Evolutionary conservation across 1,139 yeast genomes (phyloP).

Genomic region (Blastobotrys capitulatus): DNA sequence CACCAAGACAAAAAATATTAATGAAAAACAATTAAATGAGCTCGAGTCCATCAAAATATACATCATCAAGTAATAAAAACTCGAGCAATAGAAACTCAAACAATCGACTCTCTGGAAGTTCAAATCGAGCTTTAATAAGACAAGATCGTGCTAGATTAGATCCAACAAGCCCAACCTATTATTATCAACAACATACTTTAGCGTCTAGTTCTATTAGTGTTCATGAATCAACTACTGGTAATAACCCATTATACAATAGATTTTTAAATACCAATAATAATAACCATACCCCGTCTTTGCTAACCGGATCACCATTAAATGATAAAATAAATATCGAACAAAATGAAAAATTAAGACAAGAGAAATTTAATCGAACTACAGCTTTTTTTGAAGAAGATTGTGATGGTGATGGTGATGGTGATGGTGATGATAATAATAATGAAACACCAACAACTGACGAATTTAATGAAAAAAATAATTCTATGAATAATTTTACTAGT

Average conservation of each 20-base stretch:
- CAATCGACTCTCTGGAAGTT: neutral
- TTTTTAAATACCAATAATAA: neutral
- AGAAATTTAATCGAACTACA: neutral
- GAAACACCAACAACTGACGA: neutral
- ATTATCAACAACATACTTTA: constrained; percentile 59
- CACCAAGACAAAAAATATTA: too few relatives aligned
- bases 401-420: neutral
- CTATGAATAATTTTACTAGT: neutral
- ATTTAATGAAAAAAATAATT: neutral
- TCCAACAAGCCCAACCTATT: constrained; percentile 58
- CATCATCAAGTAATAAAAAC: neutral
- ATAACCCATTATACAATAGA: constrained; percentile 42
- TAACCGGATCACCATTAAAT: neutral
- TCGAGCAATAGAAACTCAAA: neutral
- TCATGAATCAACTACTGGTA: constrained; percentile 61
- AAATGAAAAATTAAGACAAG: neutral
- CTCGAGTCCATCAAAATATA: neutral
- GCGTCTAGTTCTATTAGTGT: constrained; percentile 51
- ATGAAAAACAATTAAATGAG: neutral
- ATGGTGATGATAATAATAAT: neutral
- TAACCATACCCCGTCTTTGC: too few relatives aligned
- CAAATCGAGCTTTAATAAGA: constrained; percentile 45
- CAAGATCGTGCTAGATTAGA: constrained; percentile 62
- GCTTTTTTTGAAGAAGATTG: neutral
- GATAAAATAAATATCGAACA: neutral